phyloP scores from a whole-genome alignment of 2,329 filamentous ascomycete genomes.

The Claviceps humidiphila region DNA sequence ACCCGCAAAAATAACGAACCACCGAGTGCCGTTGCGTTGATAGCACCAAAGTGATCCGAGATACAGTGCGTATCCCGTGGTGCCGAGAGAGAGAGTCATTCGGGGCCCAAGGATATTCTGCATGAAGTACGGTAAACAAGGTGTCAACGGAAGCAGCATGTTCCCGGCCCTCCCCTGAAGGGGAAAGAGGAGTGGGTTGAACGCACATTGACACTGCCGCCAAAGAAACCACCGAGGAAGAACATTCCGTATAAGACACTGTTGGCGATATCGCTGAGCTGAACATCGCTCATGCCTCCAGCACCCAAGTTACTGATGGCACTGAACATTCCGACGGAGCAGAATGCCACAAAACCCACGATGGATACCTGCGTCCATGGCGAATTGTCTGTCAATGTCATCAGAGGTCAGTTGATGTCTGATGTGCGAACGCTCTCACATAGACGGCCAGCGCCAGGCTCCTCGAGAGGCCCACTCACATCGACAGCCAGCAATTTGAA shows the following conservation, averaged over 20 bases:
- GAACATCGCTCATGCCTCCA: conserved; percentile 22
- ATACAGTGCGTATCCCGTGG: conserved; percentile 4
- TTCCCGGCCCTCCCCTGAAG: background rate
- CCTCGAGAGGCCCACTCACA: background rate
- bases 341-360: conserved; percentile 13
- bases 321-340: conserved; percentile 48
- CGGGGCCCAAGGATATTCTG: conserved; percentile 4
- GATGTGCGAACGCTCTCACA: background rate
- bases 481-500: background rate
- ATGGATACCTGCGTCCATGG: conserved; percentile 9
- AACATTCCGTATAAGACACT: conserved; percentile 19
- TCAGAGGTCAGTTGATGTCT: background rate
- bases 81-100: conserved; percentile 3
- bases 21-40: conserved; percentile 4
- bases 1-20: conserved; percentile 47
- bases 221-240: conserved; percentile 5
- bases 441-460: background rate
- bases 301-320: conserved; percentile 49
- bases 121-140: too few relatives aligned
- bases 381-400: conserved; percentile 1
- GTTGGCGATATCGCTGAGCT: conserved; percentile 30
- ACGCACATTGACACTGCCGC: conserved; percentile 5
- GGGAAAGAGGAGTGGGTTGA: background rate
- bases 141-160: background rate
- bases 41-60: conserved; percentile 6